Evolutionary conservation across 345 rosid species (phyloP).

Genomic region (Pistacia vera): DNA sequence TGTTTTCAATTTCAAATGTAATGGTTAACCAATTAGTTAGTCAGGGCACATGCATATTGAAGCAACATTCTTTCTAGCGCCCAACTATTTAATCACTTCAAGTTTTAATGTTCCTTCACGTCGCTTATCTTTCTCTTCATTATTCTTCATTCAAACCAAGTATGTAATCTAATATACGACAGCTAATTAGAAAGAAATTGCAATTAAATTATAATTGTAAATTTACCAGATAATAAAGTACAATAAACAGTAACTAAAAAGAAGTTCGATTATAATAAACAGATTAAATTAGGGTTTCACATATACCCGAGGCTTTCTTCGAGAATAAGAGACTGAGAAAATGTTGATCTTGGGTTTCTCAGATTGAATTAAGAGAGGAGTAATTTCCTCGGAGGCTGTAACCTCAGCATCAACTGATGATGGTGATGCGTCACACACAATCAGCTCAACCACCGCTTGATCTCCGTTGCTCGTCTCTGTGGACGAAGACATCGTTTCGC

Average conservation of each 20-base stretch:
- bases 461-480: conserved; percentile 25
- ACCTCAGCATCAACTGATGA: conserved; percentile 27
- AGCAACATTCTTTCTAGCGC: background rate
- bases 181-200: background rate
- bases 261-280: background rate
- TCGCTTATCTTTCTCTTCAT: background rate
- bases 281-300: background rate
- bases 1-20: background rate
- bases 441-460: conserved; percentile 64
- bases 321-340: conserved; percentile 67
- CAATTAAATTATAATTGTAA: background rate
- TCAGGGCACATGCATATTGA: background rate
- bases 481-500: conserved; percentile 13
- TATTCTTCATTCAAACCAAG: background rate
- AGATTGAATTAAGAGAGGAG: conserved; percentile 60
- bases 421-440: conserved; percentile 46
- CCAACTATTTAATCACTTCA: background rate
- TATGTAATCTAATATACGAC: background rate
- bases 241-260: background rate
- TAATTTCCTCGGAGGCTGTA: conserved; percentile 57
- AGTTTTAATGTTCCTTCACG: background rate
- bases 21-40: no score
- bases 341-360: conserved; percentile 78
- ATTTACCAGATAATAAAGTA: background rate
- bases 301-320: conserved; percentile 68